Base-by-base conservation (phyloP, 331 rosid genomes). In the Quercus tomentella region DNA sequence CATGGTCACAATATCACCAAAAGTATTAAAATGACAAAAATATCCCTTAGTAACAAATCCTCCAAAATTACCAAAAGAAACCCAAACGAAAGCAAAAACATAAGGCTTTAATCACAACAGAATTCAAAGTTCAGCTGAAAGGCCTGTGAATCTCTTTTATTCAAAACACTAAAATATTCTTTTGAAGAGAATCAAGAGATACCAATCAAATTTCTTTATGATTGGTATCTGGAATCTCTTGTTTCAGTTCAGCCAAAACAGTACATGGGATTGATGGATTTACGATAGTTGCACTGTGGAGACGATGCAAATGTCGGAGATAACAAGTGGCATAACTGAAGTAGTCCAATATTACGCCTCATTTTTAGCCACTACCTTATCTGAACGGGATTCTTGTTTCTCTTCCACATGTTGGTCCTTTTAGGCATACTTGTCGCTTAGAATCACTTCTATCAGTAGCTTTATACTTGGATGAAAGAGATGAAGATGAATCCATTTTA, bases 391-490 rank as follows among this genome's bases (percentile, higher is more conserved):
- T 41, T 62, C 80, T 23, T 49, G 74, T 52, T 49, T 72, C 74
- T 73, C 88, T 61, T 75, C 76, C 41, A 71, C 55, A 43, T 79
- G 79, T 35, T 33, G 30, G 43, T 56, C 77, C 68, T 78, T 85
- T 82, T 63, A 74, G 1, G 51, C 73, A 17, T n/a, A n/a, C 23
- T 16, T 57, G 76, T 20, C 20, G 66, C 72, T 58, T 72, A 14
- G 72, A 85, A 49, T 75, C 86, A 68, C 69, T 61, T 65, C 56
- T 10, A 14, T 79, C 77, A 11, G 23, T 15, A 11, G 74, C 49
- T 75, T 81, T 81, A 35, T 41, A 62, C 86, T 75, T 78, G 63
- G 22, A 16, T 67, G 83, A 41, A n/a, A 23, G 73, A 63, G 66
- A 57, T 11, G 83, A 78, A 23, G 73, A 69, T 31, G 83, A 74